Evolutionary conservation across 148 eudicot genomes (phyloP), one percentile per base, ranked within the genome.

Genomic region (Silene conica): DNA sequence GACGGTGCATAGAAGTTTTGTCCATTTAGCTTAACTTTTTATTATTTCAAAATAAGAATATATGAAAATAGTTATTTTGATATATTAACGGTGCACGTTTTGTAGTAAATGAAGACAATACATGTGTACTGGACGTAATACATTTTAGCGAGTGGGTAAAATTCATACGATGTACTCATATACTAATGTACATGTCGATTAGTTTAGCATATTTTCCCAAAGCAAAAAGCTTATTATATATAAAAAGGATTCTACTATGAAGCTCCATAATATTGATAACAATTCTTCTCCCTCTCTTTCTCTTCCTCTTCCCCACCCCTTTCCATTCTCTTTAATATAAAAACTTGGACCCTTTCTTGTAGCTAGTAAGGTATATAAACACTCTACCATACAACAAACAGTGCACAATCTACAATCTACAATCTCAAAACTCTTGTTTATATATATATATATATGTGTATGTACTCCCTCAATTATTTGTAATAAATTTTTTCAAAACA

Each of bases 361-460:
- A 75, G 75, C 62, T 81, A 85, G 82, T 83, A 83, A 80, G 88
- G 86, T 86, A 82, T 83, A 83, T 80, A 83, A 85, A 81, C 78
- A 76, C 80, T 73, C 82, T 73, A 80, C 75, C 60, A 72, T 31
- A 70, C 41, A 77, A 41, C 79, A 76, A 77, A 73, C 50, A 84
- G 76, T 80, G 52, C 71, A 78, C 66, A 80, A 71, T 78, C 48
- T 69, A 78, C 66, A 80, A 71, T 78, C 48, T 69, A 45, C 45
- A 43, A n/a, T 72, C 23, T 2, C 22, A 60, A 73, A 73, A 38
- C 10, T 28, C 28, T 41, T 59, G 56, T 73, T 61, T 20, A 62
- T 56, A 26, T 38, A 15, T 57, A n/a, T 20, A 62, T 56, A 26
- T 38, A 55, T 25, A 20, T 50, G 55, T 50, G 55, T 50, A 3